A percentile compares a stretch with the other conserved stretches of the same genome.
Evolutionary conservation across 768 basidiomycete genomes (phyloP).

Genomic region (Porpolomopsis calyptriformis): DNA sequence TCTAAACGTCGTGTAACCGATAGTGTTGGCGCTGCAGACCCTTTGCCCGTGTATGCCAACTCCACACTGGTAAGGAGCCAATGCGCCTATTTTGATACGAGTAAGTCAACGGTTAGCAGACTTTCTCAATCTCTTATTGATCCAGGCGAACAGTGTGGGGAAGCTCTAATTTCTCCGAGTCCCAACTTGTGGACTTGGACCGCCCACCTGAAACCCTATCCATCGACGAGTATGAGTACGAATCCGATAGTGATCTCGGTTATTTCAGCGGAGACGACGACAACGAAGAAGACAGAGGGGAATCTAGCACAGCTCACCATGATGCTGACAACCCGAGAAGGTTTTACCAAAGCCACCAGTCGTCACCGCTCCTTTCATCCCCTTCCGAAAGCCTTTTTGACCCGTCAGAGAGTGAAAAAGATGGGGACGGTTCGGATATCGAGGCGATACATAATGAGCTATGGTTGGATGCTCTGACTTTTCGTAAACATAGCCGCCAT

Average conservation of each 20-base stretch:
- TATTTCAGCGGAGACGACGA: slow-evolving; percentile 7
- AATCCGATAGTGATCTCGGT: slow-evolving; percentile 6
- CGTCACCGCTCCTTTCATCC: too few species aligned
- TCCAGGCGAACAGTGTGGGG: not conserved
- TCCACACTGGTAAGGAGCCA: slow-evolving; percentile 1
- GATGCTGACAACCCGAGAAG: too few species aligned
- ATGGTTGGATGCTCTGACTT: not conserved
- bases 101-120: not conserved
- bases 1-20: not conserved
- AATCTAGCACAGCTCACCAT: not conserved
- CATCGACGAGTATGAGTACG: slow-evolving; percentile 2
- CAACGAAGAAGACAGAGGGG: not conserved
- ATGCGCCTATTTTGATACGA: slow-evolving; percentile 4
- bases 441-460: not conserved
- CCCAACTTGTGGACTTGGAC: slow-evolving; percentile 1
- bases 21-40: not conserved
- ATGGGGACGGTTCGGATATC: not conserved
- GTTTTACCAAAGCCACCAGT: too few species aligned
- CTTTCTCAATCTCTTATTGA: not conserved
- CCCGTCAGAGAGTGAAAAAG: not conserved
- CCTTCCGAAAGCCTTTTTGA: not conserved
- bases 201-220: not conserved
- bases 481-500: not conserved
- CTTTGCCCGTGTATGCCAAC: slow-evolving; percentile 6
- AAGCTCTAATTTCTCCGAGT: not conserved